phyloP scores from a whole-genome alignment of 768 basidiomycete species.

The Phaeotremella fagi region DNA sequence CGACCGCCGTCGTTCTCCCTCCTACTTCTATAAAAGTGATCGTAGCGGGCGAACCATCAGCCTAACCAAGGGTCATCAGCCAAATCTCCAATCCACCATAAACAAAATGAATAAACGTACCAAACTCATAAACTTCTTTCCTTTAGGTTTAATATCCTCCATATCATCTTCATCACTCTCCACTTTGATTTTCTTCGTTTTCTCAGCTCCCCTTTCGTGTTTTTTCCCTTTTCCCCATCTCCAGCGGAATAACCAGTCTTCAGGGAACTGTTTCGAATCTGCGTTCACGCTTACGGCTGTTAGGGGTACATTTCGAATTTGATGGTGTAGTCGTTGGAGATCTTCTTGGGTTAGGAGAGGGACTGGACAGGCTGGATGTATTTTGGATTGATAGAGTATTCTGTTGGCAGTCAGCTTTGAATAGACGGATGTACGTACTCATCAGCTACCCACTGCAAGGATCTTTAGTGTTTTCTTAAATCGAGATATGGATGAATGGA shows the following conservation, averaged over 20 bases:
- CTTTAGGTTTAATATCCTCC: conserved; percentile 28
- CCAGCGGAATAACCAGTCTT: conserved; percentile 48
- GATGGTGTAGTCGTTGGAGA: conserved; percentile 55
- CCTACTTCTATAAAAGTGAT: conserved; percentile 71
- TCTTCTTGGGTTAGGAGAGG: conserved; percentile 57
- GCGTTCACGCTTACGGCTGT: conserved; percentile 66
- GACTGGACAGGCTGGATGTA: conserved; percentile 68
- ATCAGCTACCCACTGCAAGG: conserved; percentile 69
- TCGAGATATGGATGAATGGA: not conserved
- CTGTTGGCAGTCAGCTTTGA: conserved; percentile 54
- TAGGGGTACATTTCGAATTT: conserved; percentile 57
- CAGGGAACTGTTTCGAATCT: conserved; percentile 63
- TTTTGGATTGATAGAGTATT: conserved; percentile 65
- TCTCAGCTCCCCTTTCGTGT: conserved; percentile 18
- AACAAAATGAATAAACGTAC: conserved; percentile 13
- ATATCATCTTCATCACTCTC: conserved; percentile 8
- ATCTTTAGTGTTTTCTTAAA: not conserved
- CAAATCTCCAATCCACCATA: not conserved
- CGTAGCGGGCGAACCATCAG: conserved; percentile 64
- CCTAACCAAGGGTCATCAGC: conserved; percentile 49
- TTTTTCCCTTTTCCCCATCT: conserved; percentile 47
- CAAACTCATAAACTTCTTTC: conserved; percentile 28
- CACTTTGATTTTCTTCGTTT: conserved; percentile 19
- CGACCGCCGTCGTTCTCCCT: conserved; percentile 70
- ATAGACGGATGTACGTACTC: conserved; percentile 12